A percentile compares a stretch with the other conserved stretches of the same genome.
Evolutionary conservation across 2,329 filamentous ascomycete species (phyloP).

Genomic region (Fusarium stilboides): DNA sequence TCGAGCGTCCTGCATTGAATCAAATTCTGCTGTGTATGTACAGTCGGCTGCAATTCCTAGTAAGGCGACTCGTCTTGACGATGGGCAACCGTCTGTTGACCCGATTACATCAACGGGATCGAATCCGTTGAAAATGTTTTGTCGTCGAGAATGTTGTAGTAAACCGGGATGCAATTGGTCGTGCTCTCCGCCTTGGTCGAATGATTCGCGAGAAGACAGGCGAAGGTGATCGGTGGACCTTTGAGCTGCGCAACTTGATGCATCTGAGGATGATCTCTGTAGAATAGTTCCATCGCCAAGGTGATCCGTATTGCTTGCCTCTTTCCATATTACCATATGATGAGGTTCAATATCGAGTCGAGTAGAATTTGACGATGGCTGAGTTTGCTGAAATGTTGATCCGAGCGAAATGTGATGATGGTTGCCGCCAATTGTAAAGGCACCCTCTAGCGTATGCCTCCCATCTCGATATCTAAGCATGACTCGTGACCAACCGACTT

Average conservation of each 20-base stretch:
- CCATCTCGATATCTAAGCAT: slow-evolving; percentile 25
- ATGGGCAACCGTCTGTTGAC: slow-evolving; percentile 81
- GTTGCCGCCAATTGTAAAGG: slow-evolving; percentile 34
- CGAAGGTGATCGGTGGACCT: background rate
- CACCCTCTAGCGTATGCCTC: slow-evolving; percentile 30
- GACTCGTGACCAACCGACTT: slow-evolving; percentile 35
- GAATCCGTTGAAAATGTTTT: slow-evolving; percentile 2
- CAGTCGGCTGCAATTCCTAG: slow-evolving; percentile 95
- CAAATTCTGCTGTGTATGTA: slow-evolving; percentile 81
- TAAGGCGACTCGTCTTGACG: slow-evolving; percentile 83
- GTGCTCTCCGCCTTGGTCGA: background rate
- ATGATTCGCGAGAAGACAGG: background rate
- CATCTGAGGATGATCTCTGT: slow-evolving; percentile 4
- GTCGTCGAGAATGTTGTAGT: background rate
- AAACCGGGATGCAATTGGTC: background rate
- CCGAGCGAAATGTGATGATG: slow-evolving; percentile 37
- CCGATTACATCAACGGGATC: slow-evolving; percentile 68
- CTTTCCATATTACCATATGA: slow-evolving; percentile 38
- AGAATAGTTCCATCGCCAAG: background rate
- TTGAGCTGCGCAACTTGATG: slow-evolving; percentile 7
- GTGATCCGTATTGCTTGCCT: background rate
- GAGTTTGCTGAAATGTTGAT: slow-evolving; percentile 26
- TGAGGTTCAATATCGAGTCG: background rate
- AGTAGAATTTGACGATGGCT: background rate
- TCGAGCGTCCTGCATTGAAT: slow-evolving; percentile 71